A percentile compares a stretch with the other conserved stretches of the same genome.
phyloP scores from a whole-genome alignment of 2,329 filamentous ascomycete genomes.

The Sporothrix variecibatus region DNA sequence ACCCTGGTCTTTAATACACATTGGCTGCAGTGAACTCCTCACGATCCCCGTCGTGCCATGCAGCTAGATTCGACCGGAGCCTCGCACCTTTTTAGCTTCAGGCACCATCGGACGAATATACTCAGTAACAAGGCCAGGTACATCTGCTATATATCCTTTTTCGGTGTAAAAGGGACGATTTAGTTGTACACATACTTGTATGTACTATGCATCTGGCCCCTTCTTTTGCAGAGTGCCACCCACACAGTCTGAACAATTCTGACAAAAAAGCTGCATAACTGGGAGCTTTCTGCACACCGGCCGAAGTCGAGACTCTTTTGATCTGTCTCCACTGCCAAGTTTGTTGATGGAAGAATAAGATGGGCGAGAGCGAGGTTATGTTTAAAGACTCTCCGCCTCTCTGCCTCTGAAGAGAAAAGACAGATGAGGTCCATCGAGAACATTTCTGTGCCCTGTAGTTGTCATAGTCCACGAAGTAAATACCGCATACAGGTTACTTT shows the following conservation, averaged over 20 bases:
- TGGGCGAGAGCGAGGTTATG: not conserved
- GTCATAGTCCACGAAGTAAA: not conserved
- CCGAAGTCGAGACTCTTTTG: not conserved
- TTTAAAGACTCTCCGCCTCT: not conserved
- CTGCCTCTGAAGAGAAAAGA: not conserved
- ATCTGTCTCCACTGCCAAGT: conserved; percentile 10
- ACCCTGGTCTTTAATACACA: conserved; percentile 3
- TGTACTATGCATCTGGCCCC: not conserved
- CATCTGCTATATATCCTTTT: not conserved
- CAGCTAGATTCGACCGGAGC: conserved; percentile 7
- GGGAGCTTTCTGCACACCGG: not conserved
- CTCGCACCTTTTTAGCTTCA: conserved; percentile 12
- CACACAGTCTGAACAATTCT: not conserved
- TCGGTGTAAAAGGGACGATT: not conserved
- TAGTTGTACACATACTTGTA: not conserved
- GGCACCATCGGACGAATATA: not conserved
- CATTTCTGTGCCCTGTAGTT: not conserved
- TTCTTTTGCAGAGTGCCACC: not conserved
- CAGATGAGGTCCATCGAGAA: not conserved
- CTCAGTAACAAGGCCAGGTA: not conserved
- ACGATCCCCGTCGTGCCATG: not conserved
- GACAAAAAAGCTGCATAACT: not conserved
- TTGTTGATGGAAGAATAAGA: not conserved
- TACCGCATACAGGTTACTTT: conserved; percentile 6
- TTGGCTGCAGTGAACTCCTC: not conserved